Evolutionary conservation across 306 rosid species (phyloP), one percentile per base, ranked within the genome.

Genomic region (Vigna unguiculata): DNA sequence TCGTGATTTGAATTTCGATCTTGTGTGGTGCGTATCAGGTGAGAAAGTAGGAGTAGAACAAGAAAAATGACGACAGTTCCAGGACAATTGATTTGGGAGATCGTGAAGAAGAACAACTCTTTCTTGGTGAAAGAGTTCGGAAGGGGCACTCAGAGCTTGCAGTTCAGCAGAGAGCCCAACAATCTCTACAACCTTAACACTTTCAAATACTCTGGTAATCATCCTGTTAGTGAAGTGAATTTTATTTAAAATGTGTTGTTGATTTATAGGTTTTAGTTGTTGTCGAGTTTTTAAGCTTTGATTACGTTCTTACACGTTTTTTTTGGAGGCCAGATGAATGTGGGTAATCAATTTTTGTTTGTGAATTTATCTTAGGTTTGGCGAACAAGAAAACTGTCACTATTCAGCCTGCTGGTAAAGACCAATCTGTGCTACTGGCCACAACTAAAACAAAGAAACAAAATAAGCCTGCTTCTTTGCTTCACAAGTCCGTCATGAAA

Each of bases 361-460:
- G 3, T 22, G 7, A 0, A n/a, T n/a, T 20, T 48, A 9, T 82
- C 38, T 4, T 80, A 95, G 99, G 99, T 60, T 85, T 95, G 96
- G 97, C 99, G 19, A 92, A 95, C 89, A 90, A 90, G 91, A 95
- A 95, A 76, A 92, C 96, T 14, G 92, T 95, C n/a, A 85, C 91
- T 13, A 80, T 95, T 83, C 97, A 88, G 77, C 59, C 92, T 59
- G 84, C 54, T 0, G 97, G 93, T 15, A 95, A 92, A 30, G 97
- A 92, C 41, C 96, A 86, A 52, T 71, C 89, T 61, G 93, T 95
- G 69, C 49, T 92, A 82, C 75, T 95, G 36, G 97, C 93, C 14
- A 95, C 99, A 0, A 82, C 89, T 2, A 95, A 95, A 90, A 86
- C 97, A 78, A 95, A 86, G 97, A 95, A 92, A 71, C 97, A 92